Evolutionary conservation across 78 protist species (phyloP), one percentile per base, ranked within the genome.

Genomic region (Tieghemostelium lacteum): DNA sequence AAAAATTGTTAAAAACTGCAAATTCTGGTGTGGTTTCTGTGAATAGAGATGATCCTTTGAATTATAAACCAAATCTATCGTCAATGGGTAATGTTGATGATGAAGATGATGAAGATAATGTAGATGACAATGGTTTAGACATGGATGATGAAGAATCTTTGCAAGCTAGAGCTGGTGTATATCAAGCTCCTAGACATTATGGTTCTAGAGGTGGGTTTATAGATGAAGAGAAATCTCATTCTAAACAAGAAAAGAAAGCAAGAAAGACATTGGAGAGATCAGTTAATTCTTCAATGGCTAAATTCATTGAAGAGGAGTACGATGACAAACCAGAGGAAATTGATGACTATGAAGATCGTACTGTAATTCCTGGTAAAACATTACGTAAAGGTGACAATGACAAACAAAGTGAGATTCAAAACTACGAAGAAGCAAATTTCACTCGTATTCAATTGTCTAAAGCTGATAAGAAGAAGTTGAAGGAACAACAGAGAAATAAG

Each of bases 1-100:
- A 92, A 20, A 92, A 92, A 67, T 37, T 85, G 17, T 24, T 92
- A 52, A 85, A 85, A 85, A 74, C 66, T 64, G 91, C 95, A 2
- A 24, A 71, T 17, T 26, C 91, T 19, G 95, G 95, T 57, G 17
- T 73, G 24, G 70, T 88, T n/a, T 29, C 22, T 17, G 24, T 16
- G 7, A 45, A 61, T 5, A 69, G 69, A 24, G 78, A 83, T 60
- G 91, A 83, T 60, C 91, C 91, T 50, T 37, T 69, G 24, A 45
- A 52, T 22, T 72, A 52, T 42, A 83, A 72, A 60, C 91, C 91
- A 37, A 26, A 64, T 26, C 29, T 12, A 1, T 6, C 52, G 8
- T 12, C 8, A 5, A 49, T 26, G 39, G 52, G 62, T 39, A 40
- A 42, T 63, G 52, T 20, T 8, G 73, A 66, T 33, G 77, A 42